Evolutionary conservation across 2,329 filamentous ascomycete species (phyloP), one percentile per base, ranked within the genome.

Genomic region (Fusarium verrucosum): DNA sequence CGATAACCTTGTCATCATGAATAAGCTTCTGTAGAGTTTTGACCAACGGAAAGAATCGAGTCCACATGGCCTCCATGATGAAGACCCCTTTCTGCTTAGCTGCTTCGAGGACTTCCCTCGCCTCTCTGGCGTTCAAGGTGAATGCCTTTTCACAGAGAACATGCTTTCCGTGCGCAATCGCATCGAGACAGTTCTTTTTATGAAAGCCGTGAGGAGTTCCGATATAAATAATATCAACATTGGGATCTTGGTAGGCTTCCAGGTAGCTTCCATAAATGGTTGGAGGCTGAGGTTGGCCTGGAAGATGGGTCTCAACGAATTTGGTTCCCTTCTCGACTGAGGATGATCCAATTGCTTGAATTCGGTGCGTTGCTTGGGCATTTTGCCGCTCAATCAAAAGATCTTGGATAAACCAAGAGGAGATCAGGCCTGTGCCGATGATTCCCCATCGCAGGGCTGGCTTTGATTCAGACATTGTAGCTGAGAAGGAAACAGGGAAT

Each of bases 81-180:
- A 78, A 82, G 4, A 82, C 75, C 10, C 76, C 75, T 54, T 78
- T 78, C 25, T 63, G 54, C 53, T 74, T 70, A 1, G 80, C 80
- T 0, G 77, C 76, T 1, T 65, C 73, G 14, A 81, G 74, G 4
- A 82, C 76, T 37, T 79, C 75, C 23, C 62, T 71, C 0, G 79
- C 76, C 32, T 82, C 78, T 4, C 49, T 65, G 0, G 77, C 75
- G 16, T 76, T 82, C 32, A 82, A 56, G 0, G 77, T 72, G 52
- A 83, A 81, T 0, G 80, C 70, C 64, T 82, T 82, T 58, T 82
- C 80, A 56, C 81, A 82, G 0, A 82, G 72, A 0, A 82, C 71
- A 36, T 81, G 73, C 58, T 82, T 82, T 1, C 79, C 78, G 2
- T 74, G 72, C 0, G 66, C 65, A 23, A 82, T 82, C 0, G 79